Evolutionary conservation across 495 filamentous ascomycete species (phyloP), one percentile per base, ranked within the genome.

Genomic region (Neurospora hispaniola): DNA sequence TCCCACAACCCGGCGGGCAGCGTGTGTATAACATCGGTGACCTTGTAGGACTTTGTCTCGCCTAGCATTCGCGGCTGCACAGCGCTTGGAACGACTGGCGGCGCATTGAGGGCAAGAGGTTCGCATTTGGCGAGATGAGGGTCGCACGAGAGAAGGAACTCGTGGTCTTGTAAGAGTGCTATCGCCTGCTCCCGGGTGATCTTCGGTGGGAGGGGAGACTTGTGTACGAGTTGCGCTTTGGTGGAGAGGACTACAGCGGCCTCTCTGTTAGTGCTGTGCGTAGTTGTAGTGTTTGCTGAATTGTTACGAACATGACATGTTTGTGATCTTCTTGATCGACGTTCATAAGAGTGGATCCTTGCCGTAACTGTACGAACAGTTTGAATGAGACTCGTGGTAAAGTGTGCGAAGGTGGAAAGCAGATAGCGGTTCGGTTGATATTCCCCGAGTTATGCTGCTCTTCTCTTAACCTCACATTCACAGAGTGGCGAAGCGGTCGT

Each of bases 131-230:
- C 46, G 70, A 84, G 74, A 76, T 83, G 82, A 39, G 85, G 84
- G 74, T 85, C 81, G 78, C 81, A 82, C 44, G 72, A 42, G 4
- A 86, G 75, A 78, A 84, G 81, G 79, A 85, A 84, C 5, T 72
- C 74, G 75, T 85, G 90, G 79, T 89, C 86, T 74, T 91, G 90
- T 9, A 93, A 87, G 14, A 89, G 85, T 54, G 84, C 81, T 44
- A 93, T 79, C 44, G 88, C 90, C 11, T 85, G 85, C 70, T 88
- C 82, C 40, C 85, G 87, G 7, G 85, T 86, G 42, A 88, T 83
- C 40, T 78, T 80, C 1, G 82, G 42, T 0, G 92, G 90, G 70
- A 93, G 85, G 1, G 87, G 82, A 12, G 89, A 90, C 41, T 87
- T 83, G 74, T 86, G 87, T 42, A 84, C 85, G 71, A 90, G 80